These are phyloP conservation scores for Sordaria brevicollis DNA, from an alignment of 495 filamentous ascomycete genomes.

Conservation along the genomic window DNA sequence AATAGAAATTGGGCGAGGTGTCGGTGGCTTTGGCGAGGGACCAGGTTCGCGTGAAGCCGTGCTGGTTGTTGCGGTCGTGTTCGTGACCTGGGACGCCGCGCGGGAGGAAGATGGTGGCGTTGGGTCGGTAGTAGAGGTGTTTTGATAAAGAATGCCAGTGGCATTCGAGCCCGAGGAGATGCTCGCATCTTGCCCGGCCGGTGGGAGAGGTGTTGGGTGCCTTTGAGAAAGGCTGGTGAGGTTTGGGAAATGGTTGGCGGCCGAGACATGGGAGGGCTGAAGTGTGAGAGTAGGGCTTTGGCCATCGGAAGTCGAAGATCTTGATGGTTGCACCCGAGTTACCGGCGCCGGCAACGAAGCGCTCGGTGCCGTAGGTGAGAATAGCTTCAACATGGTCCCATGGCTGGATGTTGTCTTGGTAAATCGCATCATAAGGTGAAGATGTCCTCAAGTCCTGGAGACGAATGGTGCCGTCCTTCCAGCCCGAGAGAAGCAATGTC, in stretches of 20 bases:
- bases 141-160: slow-evolving; percentile 33
- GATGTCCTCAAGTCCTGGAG: slow-evolving; percentile 35
- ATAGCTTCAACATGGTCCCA: slow-evolving; percentile 28
- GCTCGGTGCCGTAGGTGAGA: slow-evolving; percentile 30
- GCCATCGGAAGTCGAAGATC: slow-evolving; percentile 40
- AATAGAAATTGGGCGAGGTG: slow-evolving; percentile 30
- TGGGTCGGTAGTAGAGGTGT: slow-evolving; percentile 32
- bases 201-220: slow-evolving; percentile 7
- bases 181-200: slow-evolving; percentile 15
- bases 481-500: slow-evolving; percentile 32
- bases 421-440: slow-evolving; percentile 24
- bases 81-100: slow-evolving; percentile 2
- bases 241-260: slow-evolving; percentile 22
- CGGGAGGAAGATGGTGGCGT: slow-evolving; percentile 29
- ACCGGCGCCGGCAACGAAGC: slow-evolving; percentile 31
- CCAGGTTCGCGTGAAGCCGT: slow-evolving; percentile 22
- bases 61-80: background rate
- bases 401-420: slow-evolving; percentile 35
- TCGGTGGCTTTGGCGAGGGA: slow-evolving; percentile 31
- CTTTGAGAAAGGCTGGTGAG: slow-evolving; percentile 20
- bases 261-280: slow-evolving; percentile 27
- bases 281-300: slow-evolving; percentile 33
- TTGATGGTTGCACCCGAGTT: slow-evolving; percentile 26
- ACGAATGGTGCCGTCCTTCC: slow-evolving; percentile 35
- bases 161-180: slow-evolving; percentile 17